Evolutionary conservation across 345 rosid species (phyloP).

Genomic region (Syzygium grande): DNA sequence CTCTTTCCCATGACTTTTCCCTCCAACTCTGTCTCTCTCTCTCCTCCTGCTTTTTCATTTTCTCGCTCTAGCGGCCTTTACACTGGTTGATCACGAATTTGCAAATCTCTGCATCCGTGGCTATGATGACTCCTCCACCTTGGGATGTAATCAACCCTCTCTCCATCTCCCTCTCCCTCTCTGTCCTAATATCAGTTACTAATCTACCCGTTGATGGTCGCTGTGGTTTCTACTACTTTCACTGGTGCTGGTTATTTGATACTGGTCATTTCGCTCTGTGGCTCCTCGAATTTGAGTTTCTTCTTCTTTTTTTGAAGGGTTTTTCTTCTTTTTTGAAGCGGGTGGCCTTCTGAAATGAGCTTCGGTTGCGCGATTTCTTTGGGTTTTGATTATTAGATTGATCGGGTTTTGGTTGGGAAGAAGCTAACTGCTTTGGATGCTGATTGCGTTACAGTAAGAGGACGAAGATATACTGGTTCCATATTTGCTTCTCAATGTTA

Average conservation of each 20-base stretch:
- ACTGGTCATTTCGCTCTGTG: background rate
- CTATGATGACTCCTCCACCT: background rate
- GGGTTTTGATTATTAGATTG: slow-evolving; percentile 10
- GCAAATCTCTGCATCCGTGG: background rate
- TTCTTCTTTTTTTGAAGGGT: background rate
- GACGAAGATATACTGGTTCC: too few species aligned
- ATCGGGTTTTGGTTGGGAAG: background rate
- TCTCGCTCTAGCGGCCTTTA: background rate
- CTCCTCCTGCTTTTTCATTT: too few species aligned
- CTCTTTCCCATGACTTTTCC: too few species aligned
- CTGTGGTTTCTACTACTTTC: background rate
- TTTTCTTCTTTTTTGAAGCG: background rate
- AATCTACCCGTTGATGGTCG: too few species aligned
- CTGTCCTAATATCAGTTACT: too few species aligned
- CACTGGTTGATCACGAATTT: background rate
- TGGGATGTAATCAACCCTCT: background rate
- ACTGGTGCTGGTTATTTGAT: background rate
- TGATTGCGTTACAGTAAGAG: background rate
- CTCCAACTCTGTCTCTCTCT: too few species aligned
- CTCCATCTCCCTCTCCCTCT: background rate
- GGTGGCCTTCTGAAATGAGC: slow-evolving; percentile 8
- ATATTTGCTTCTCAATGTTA: too few species aligned
- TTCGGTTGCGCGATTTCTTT: slow-evolving; percentile 7
- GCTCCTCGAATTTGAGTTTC: background rate
- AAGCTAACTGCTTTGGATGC: background rate